A percentile compares a stretch with the other conserved stretches of the same genome.
Evolutionary conservation across 208 protist genomes (phyloP).

Genomic region (Porcisia deanei): DNA sequence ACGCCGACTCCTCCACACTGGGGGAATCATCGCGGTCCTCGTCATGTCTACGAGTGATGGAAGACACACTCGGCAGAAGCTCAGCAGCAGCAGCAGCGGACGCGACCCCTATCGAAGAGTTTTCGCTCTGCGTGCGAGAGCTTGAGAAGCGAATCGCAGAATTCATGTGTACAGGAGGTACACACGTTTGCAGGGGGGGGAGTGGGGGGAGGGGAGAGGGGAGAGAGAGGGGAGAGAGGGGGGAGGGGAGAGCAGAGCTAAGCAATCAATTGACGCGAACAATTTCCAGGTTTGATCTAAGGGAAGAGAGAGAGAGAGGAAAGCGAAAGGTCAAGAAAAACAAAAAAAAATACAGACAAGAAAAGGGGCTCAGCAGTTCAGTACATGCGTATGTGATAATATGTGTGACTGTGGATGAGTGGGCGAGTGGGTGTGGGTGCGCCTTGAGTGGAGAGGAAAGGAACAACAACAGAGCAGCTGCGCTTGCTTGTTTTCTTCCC

Average conservation of each 20-base stretch:
- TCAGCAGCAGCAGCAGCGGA: background rate
- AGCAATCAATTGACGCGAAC: background rate
- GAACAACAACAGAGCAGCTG: background rate
- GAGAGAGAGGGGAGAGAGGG: background rate
- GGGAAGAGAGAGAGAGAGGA: too few relatives aligned
- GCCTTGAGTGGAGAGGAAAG: conserved; percentile 3
- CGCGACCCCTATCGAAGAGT: background rate
- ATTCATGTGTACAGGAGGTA: background rate
- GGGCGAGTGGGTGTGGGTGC: too few relatives aligned
- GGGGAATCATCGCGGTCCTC: background rate
- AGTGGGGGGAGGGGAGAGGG: background rate
- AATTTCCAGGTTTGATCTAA: too few relatives aligned
- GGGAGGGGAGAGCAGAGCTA: background rate
- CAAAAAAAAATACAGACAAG: too few relatives aligned
- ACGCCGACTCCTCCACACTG: background rate
- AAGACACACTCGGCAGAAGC: background rate
- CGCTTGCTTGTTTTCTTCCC: too few relatives aligned
- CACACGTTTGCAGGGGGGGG: background rate
- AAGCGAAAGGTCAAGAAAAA: too few relatives aligned
- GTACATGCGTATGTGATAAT: too few relatives aligned
- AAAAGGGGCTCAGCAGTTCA: too few relatives aligned
- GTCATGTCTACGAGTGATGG: background rate
- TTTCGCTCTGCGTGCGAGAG: conserved; percentile 11
- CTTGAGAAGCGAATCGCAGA: conserved; percentile 27
- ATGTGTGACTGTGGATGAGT: background rate